Evolutionary conservation across 1,139 yeast species (phyloP).

Genomic region (Pichia sp.): DNA sequence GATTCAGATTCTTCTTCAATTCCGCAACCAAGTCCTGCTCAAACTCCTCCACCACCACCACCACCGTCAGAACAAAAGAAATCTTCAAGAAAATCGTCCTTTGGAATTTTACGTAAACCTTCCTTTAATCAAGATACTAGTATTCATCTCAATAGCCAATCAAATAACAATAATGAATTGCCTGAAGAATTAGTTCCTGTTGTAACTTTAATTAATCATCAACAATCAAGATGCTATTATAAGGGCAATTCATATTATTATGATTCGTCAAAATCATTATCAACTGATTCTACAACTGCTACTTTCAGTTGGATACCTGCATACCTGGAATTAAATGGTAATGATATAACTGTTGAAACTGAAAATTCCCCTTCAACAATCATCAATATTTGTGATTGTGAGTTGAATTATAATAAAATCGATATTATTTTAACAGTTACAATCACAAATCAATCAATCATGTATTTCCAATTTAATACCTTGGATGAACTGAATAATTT

Average conservation of each 20-base stretch:
- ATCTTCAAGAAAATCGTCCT: neutral
- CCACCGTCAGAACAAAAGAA: neutral
- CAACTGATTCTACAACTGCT: neutral
- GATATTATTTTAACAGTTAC: conserved; percentile 30
- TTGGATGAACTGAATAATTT: conserved; percentile 36
- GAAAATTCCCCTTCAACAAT: conserved; percentile 37
- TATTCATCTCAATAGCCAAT: neutral
- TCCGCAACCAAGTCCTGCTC: neutral
- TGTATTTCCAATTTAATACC: conserved; percentile 33
- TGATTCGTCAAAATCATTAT: conserved; percentile 1
- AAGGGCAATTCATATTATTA: conserved; percentile 32
- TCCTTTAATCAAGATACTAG: conserved; percentile 8
- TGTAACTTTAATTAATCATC: conserved; percentile 46
- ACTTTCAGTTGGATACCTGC: conserved; percentile 19
- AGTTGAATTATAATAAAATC: conserved; percentile 20
- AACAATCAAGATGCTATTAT: conserved; percentile 42
- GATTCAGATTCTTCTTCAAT: neutral
- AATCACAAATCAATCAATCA: conserved; percentile 34
- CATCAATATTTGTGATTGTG: conserved; percentile 45
- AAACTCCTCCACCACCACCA: neutral
- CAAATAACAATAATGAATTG: conserved; percentile 8
- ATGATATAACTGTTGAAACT: conserved; percentile 44
- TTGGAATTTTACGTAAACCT: conserved; percentile 5
- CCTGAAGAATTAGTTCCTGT: conserved; percentile 51
- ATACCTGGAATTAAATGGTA: conserved; percentile 39